phyloP scores from a whole-genome alignment of 345 rosid genomes.

The Eucalyptus pauciflora region DNA sequence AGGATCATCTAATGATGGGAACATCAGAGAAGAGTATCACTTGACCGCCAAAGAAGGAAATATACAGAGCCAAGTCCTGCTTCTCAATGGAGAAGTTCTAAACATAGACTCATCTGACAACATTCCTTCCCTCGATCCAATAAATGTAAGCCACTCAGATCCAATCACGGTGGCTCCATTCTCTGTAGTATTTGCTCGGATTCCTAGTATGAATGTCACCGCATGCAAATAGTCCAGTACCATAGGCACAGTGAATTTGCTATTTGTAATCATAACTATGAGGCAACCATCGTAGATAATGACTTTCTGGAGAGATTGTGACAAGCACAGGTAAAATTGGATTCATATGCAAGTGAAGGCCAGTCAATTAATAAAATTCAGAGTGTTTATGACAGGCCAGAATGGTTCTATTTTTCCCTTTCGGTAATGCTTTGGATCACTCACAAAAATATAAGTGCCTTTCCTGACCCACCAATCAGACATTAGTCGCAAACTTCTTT shows the following conservation, averaged over 20 bases:
- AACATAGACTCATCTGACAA: constrained; percentile 6
- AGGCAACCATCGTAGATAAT: neutral
- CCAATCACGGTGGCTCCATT: constrained; percentile 28
- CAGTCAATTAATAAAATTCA: neutral
- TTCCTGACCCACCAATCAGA: neutral
- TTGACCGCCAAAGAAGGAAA: constrained; percentile 24
- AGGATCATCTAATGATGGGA: neutral
- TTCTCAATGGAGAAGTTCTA: constrained; percentile 31
- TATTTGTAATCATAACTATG: neutral
- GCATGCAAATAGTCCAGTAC: constrained; percentile 9
- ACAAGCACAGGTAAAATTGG: neutral
- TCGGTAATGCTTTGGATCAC: neutral
- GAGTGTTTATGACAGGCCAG: neutral
- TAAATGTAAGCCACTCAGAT: constrained; percentile 1
- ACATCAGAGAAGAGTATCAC: constrained; percentile 31
- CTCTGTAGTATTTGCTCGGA: constrained; percentile 24
- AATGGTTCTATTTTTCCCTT: neutral
- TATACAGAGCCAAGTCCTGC: constrained; percentile 26
- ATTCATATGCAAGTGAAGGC: neutral
- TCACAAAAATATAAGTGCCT: neutral
- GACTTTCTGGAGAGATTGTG: neutral
- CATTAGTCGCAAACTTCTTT: neutral
- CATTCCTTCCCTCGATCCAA: constrained; percentile 24
- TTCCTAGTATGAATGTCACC: constrained; percentile 9
- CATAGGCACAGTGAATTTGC: neutral